Base-by-base conservation (phyloP, 345 rosid genomes). In the Hibiscus trionum region DNA sequence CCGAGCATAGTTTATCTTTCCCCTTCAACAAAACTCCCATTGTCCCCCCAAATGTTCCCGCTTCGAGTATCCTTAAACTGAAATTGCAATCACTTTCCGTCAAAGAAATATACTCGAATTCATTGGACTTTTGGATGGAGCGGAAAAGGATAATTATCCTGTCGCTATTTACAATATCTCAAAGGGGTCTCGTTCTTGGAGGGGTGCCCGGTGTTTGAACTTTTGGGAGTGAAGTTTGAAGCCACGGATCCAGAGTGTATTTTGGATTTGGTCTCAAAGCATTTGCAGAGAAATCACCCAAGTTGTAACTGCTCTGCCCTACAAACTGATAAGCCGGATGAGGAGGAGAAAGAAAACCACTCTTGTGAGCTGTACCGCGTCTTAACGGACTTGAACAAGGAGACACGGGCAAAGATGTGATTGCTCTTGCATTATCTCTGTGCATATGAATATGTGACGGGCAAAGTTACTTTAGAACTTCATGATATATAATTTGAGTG, bases 381-480 rank as follows among this genome's bases (percentile, higher is more conserved):
- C 99, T 82, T 73, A 91, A 77, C 0, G 99, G 99, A 75, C 99
- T 94, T 69, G 99, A 85, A 80, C 86, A 84, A 24, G 96, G 99
- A 69, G 99, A 95, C 31, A 88, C 97, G 0, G 97, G 99, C 77
- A 88, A 80, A 5, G 99, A 95, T 0, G 92, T 79, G 49, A 88
- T 90, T 75, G 77, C 82, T 81, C 93, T 87, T 55, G 70, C 79
- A 66, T 84, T 88, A 72, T 89, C 95, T 80, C 99, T 95, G 81
- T 79, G 73, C 42, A 59, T 33, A 56, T 21, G 67, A 67, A 26
- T 70, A 72, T 27, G 4, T 50, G 7, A 8, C 10, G 50, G 17
- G 58, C 56, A 75, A 70, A 15, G 61, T 76, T 26, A 66, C 10
- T 47, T 52, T 7, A 55, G 49, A 61, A 72, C 65, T 44, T 46